Evolutionary conservation across 2,329 filamentous ascomycete genomes (phyloP), one percentile per base, ranked within the genome.

Genomic region (Apiospora arundinis): DNA sequence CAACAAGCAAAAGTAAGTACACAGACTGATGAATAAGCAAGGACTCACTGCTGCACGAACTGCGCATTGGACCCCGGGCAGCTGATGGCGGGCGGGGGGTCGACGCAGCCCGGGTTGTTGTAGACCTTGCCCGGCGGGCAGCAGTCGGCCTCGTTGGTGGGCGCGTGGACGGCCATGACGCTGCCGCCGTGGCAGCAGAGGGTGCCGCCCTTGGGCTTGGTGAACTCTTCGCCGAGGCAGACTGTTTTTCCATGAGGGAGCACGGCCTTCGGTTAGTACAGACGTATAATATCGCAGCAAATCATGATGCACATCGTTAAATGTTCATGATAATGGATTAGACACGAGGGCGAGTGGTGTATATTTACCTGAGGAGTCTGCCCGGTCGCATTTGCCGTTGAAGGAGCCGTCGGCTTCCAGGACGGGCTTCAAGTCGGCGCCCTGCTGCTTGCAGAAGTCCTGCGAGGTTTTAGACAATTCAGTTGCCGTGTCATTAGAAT

Each of bases 91-190:
- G 25, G 49, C 4, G 49, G 4, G 12, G 49, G 49, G 49, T 56
- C 49, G 25, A 14, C 14, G 49, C 25, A 56, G 49, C 12, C 49
- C 5, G 12, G 49, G 49, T 56, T 56, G 25, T 5, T 56, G 49
- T 56, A 56, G 25, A 32, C 14, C 14, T 56, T 56, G 49, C 49
- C 49, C 49, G 6, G 6, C 3, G 49, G 49, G 49, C 49, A 56
- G 49, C 49, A 56, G 25, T 56, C 49, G 49, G 49, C 49, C 14
- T 32, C 49, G 25, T 56, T 56, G 49, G 49, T 56, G 49, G 49
- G 12, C 49, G 49, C 25, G 49, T 56, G 12, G 49, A 56, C 25
- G 49, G 49, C 49, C 49, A 56, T 56, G 49, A 32, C 49, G 49
- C 49, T 56, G 25, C 49, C 49, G 49, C 49, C 49, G 14, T 56